Evolutionary conservation across 2,329 filamentous ascomycete genomes (phyloP), one percentile per base, ranked within the genome.

Genomic region (Aurifilum marmelostoma): DNA sequence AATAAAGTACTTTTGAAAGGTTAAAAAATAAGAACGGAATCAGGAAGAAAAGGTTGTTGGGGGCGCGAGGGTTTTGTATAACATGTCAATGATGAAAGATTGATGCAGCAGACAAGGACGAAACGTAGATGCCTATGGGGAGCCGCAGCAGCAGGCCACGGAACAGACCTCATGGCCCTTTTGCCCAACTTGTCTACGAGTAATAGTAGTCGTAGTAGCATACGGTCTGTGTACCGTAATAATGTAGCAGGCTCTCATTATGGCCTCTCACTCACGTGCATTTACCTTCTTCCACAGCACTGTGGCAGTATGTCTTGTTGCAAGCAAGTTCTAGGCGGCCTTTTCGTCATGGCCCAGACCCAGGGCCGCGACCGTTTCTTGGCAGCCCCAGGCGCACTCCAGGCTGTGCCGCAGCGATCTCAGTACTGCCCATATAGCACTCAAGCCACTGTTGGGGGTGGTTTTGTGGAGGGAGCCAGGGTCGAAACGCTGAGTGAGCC

Each of bases 401-500:
- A 32, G 14, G 52, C 52, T 56, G 27, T 37, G 32, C 32, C 29
- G 32, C 56, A 59, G 29, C 14, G 12, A 56, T 29, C 52, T 56
- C 52, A 27, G 7, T 24, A 14, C 27, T n/a, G n/a, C 50, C n/a
- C 21, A 24, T n/a, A 24, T n/a, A 27, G 11, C 50, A 54, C 24
- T 52, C n/a, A 52, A 52, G 47, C 24, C 24, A 29, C 27, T 16
- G 24, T 56, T 29, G 52, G 52, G 12, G 52, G 43, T 7, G 18
- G 21, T n/a, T 24, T n/a, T 34, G 56, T 37, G 56, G 56, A 59
- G 56, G 56, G 29, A n/a, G n/a, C 56, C 32, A 59, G 56, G 56
- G 56, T 59, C 56, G 29, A 59, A 59, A 59, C 56, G 56, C 32
- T 59, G 32, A 29, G 18, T 29, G 16, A 37, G 29, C 56, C 21